A percentile compares a stretch with the other conserved stretches of the same genome.
Evolutionary conservation across 352 stramenopile species (phyloP).

Genomic region (Globisporangium camurandrum): DNA sequence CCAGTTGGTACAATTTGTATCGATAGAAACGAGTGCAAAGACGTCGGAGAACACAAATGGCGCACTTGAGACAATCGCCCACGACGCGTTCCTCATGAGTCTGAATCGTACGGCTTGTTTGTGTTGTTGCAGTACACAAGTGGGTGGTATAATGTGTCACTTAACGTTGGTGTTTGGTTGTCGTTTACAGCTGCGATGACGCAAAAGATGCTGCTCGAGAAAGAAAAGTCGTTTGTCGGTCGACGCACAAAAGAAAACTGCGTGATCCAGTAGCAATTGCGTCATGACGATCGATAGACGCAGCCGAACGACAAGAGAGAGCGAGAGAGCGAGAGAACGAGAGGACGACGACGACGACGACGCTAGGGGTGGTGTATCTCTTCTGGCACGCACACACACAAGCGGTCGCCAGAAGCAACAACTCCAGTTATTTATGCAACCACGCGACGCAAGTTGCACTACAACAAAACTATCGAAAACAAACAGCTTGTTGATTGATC

Average conservation of each 20-base stretch:
- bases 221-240: slow-evolving; percentile 63
- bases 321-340: no score
- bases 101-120: slow-evolving; percentile 67
- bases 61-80: slow-evolving; percentile 79
- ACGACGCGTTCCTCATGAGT: slow-evolving; percentile 81
- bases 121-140: no score
- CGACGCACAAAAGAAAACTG: slow-evolving; percentile 79
- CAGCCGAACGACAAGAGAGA: neutral
- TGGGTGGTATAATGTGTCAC: no score
- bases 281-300: neutral
- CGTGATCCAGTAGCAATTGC: slow-evolving; percentile 42
- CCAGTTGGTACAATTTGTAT: no score
- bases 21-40: slow-evolving; percentile 87
- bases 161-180: no score
- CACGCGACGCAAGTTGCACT: no score
- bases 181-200: slow-evolving; percentile 61
- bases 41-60: slow-evolving; percentile 84
- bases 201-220: slow-evolving; percentile 74
- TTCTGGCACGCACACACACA: neutral
- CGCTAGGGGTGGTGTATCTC: neutral
- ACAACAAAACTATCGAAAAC: neutral
- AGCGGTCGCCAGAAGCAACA: neutral
- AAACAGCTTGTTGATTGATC: neutral
- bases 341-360: neutral
- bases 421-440: neutral